Conservation (phyloP, 495 filamentous ascomycete species). For the Aspergillus steynii region DNA sequence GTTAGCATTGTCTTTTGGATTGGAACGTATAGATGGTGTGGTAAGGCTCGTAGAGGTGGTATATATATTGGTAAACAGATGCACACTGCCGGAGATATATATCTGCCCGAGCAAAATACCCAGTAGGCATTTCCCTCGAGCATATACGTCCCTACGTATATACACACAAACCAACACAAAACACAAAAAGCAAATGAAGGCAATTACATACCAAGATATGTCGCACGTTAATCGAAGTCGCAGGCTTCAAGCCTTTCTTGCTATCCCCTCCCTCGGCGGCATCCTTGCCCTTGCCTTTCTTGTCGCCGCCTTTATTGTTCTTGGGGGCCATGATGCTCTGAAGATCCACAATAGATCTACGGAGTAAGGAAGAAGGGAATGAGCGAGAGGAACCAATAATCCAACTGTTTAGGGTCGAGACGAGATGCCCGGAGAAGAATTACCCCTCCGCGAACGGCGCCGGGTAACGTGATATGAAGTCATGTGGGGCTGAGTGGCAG, state of each 20-base stretch:
- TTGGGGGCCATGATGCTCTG: conserved; percentile 50
- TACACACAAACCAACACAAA: not conserved
- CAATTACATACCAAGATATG: conserved; percentile 72
- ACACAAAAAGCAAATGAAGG: conserved; percentile 6
- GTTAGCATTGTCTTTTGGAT: not conserved
- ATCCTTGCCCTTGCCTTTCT: conserved; percentile 51
- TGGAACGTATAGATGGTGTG: too few species aligned
- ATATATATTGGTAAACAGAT: not conserved
- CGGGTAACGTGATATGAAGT: conserved; percentile 1
- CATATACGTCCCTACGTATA: too few species aligned
- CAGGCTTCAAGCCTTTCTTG: conserved; percentile 63
- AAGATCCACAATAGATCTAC: not conserved
- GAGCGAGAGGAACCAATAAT: not conserved
- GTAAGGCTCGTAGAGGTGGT: not conserved
- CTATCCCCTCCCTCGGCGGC: conserved; percentile 44
- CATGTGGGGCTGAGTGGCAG: conserved; percentile 5
- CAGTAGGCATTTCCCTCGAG: too few species aligned
- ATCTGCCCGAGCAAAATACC: too few species aligned
- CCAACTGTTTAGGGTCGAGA: too few species aligned
- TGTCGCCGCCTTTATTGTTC: conserved; percentile 52
- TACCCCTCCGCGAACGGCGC: not conserved
- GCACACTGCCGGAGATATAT: too few species aligned
- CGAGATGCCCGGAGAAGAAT: not conserved
- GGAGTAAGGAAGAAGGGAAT: too few species aligned
- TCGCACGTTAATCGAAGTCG: conserved; percentile 78